Evolutionary conservation across 331 rosid species (phyloP), one percentile per base, ranked within the genome.

Genomic region (Telfairia occidentalis): DNA sequence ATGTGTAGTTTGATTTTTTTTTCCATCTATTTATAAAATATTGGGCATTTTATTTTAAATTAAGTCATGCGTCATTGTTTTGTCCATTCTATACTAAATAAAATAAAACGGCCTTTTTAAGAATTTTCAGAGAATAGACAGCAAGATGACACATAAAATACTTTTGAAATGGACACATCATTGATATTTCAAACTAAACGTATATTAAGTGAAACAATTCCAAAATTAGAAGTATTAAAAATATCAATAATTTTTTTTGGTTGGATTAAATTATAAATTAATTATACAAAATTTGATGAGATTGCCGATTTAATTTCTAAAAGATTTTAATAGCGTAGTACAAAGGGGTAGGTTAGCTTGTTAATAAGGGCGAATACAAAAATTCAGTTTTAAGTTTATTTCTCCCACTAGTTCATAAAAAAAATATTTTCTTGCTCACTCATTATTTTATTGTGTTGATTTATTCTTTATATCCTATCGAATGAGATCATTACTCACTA

Each of bases 41-140:
- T 64, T 37, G 9, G 71, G 4, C 30, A 53, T 48, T 71, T 19
- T 18, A 46, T 45, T 9, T 23, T 16, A 71, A 71, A 71, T 26
- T 16, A 45, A 71, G 40, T 15, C 7, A 2, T 7, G 15, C 13
- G 53, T 71, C 60, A 71, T 71, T 71, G 28, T 46, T 71, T 71
- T 46, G 76, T 45, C 53, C 37, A 42, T 67, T 67, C 19, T 40
- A 42, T 40, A 24, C 40, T 66, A 40, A 66, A 66, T 65, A 3
- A 34, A 67, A 70, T 43, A 48, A 71, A 28, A 71, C 57, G 23
- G 40, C 40, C 42, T 46, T 30, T 29, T 28, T 59, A 8, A 18
- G 42, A 71, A 70, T 70, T 70, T 46, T 8, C 16, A 46, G 59
- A 50, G 24, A 71, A 48, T 1, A 48, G 75, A 71, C 75, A 71